phyloP scores from a whole-genome alignment of 177 flowering plant genomes.

The Vitis hybrid region DNA sequence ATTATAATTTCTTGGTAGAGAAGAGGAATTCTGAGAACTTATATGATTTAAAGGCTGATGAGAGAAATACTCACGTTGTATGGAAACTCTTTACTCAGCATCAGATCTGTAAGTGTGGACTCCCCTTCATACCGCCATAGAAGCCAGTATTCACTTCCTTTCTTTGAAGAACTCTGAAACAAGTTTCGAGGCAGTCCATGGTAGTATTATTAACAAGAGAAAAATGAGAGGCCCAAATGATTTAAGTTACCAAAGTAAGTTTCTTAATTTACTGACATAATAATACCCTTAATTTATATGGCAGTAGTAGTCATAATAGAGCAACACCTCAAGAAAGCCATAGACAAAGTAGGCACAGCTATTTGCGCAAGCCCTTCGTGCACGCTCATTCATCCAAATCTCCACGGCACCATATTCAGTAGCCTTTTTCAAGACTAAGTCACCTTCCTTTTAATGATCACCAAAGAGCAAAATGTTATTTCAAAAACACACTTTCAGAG shows the following conservation, averaged over 20 bases:
- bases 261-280: constrained; percentile 8
- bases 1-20: not conserved
- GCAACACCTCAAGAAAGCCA: constrained; percentile 90
- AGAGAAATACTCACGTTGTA: constrained; percentile 80
- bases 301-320: constrained; percentile 21
- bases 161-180: constrained; percentile 76
- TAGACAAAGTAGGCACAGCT: constrained; percentile 96
- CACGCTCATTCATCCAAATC: constrained; percentile 99
- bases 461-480: not conserved
- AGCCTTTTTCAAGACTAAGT: constrained; percentile 88
- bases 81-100: constrained; percentile 90
- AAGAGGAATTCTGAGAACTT: not conserved
- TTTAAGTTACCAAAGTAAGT: constrained; percentile 1
- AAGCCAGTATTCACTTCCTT: constrained; percentile 87
- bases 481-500: no score
- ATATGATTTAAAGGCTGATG: constrained; percentile 4
- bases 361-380: constrained; percentile 84
- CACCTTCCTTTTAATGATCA: constrained; percentile 55
- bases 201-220: not conserved
- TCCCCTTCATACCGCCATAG: constrained; percentile 95
- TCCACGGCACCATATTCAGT: constrained; percentile 99
- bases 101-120: constrained; percentile 74
- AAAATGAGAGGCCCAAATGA: not conserved
- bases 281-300: constrained; percentile 17
- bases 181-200: not conserved